Percentiles rank a stretch among this genome's conserved stretches.
These are phyloP conservation scores for Madurella fahalii DNA, from an alignment of 2,329 filamentous ascomycete species.

Conservation along the genomic window DNA sequence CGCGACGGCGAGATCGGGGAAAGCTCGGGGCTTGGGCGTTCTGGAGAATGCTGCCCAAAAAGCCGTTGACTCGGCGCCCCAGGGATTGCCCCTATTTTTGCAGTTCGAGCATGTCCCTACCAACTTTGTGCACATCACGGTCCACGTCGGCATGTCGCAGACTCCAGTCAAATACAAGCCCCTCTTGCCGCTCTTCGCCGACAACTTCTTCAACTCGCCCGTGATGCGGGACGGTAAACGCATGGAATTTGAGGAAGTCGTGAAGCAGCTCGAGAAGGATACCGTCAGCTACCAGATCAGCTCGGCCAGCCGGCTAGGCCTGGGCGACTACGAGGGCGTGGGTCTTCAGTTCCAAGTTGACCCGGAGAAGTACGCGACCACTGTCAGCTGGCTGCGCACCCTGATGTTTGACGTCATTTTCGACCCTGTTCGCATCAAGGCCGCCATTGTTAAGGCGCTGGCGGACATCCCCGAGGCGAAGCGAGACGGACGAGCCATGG, in stretches of 20 bases:
- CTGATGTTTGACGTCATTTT: conserved; percentile 88
- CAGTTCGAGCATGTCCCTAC: conserved; percentile 94
- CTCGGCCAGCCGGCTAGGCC: conserved; percentile 61
- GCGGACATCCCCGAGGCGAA: conserved; percentile 91
- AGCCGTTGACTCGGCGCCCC: conserved; percentile 65
- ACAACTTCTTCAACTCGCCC: conserved; percentile 93
- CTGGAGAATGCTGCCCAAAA: conserved; percentile 68
- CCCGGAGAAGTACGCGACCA: conserved; percentile 76
- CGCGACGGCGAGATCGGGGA: conserved; percentile 75
- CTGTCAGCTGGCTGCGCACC: conserved; percentile 78
- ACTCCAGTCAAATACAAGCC: conserved; percentile 82
- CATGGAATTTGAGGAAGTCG: conserved; percentile 86
- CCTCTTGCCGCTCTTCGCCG: conserved; percentile 75
- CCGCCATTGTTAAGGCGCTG: conserved; percentile 72
- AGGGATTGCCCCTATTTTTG: conserved; percentile 74
- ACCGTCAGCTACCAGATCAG: conserved; percentile 80
- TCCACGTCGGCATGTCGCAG: conserved; percentile 73
- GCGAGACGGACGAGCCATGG: conserved; percentile 71
- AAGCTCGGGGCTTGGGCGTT: conserved; percentile 66
- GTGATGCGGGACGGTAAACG: conserved; percentile 71
- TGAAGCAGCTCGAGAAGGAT: conserved; percentile 85
- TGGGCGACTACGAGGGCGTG: conserved; percentile 79
- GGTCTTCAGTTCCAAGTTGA: conserved; percentile 82
- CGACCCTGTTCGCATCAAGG: conserved; percentile 62
- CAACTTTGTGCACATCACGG: conserved; percentile 81